Percentiles rank a stretch among this genome's conserved stretches.
These are phyloP conservation scores for Rosa lucieae DNA, from an alignment of 306 rosid species.

Conservation along the genomic window DNA sequence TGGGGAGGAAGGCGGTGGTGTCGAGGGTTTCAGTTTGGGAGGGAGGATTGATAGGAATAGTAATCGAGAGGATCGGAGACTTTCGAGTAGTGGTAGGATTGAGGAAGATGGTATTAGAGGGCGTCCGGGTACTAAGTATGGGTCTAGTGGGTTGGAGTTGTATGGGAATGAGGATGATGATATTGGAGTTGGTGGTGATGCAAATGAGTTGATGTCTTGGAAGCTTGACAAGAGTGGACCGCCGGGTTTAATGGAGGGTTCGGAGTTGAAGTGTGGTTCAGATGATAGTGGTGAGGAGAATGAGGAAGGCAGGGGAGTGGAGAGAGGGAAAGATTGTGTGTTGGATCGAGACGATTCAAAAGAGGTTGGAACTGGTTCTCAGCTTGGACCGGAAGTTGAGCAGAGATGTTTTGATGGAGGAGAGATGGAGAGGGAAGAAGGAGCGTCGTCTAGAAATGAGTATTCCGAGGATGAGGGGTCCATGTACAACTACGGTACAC, in stretches of 20 bases:
- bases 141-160: conserved; percentile 46
- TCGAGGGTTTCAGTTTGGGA: conserved; percentile 54
- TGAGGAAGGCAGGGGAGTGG: conserved; percentile 17
- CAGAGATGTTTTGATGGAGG: conserved; percentile 27
- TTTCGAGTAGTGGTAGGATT: conserved; percentile 26
- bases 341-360: conserved; percentile 12
- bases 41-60: conserved; percentile 32
- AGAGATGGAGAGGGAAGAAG: conserved; percentile 42
- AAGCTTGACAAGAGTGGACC: conserved; percentile 35
- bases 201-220: conserved; percentile 43
- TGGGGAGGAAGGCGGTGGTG: conserved; percentile 44
- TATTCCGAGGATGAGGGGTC: conserved; percentile 80
- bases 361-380: conserved; percentile 28
- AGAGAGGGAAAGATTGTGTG: conserved; percentile 13
- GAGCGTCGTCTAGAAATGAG: conserved; percentile 38
- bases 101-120: conserved; percentile 19
- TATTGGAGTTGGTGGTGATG: conserved; percentile 26
- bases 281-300: conserved; percentile 22
- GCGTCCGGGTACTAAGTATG: conserved; percentile 19
- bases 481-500: conserved; percentile 50
- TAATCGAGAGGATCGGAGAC: conserved; percentile 26
- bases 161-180: conserved; percentile 46
- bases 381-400: conserved; percentile 12
- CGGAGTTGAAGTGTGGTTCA: conserved; percentile 18
- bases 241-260: conserved; percentile 25